Evolutionary conservation across 495 filamentous ascomycete species (phyloP), one percentile per base, ranked within the genome.

Genomic region (Penicillium pancosmium): DNA sequence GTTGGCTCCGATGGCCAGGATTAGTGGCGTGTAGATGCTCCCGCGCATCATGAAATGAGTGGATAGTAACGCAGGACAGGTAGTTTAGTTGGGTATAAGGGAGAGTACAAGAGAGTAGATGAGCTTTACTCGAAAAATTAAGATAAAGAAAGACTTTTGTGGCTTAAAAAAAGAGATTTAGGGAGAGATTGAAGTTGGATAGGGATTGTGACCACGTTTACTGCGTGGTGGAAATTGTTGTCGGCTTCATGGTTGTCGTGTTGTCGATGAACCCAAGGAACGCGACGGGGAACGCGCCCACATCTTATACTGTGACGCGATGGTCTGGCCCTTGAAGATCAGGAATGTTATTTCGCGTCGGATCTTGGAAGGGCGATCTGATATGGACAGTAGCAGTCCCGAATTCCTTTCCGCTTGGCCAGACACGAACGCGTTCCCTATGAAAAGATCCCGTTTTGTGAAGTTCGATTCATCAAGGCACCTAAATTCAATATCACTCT

Each of bases 41-140:
- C 64, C 68, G 58, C 62, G 66, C 70, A 77, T 77, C 18, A 34
- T 65, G 58, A 52, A 55, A 50, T 8, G 54, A 49, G 16, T 34
- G n/a, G 25, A 48, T 48, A 10, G 13, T 25, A 49, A 51, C 13
- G 49, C 6, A 13, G 33, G 19, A 27, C 16, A 12, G 5, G 33
- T 8, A 23, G 25, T 27, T 36, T n/a, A 36, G 31, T 35, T 47
- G 5, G 3, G 16, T 21, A 35, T 34, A 9, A 52, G 46, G 7
- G n/a, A 11, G 40, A 18, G 25, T 47, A 10, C 15, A 4, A 4
- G 36, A 38, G 15, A 38, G 12, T 4, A 15, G 11, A 1, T 12
- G 11, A 38, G 36, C 36, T 38, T 38, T 38, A 12, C 12, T 12
- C 11, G 36, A 4, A 38, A 38, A 38, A 38, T 12, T 4, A 19